Evolutionary conservation across 352 stramenopile genomes (phyloP).

Genomic region (Phytophthora niederhauseri): DNA sequence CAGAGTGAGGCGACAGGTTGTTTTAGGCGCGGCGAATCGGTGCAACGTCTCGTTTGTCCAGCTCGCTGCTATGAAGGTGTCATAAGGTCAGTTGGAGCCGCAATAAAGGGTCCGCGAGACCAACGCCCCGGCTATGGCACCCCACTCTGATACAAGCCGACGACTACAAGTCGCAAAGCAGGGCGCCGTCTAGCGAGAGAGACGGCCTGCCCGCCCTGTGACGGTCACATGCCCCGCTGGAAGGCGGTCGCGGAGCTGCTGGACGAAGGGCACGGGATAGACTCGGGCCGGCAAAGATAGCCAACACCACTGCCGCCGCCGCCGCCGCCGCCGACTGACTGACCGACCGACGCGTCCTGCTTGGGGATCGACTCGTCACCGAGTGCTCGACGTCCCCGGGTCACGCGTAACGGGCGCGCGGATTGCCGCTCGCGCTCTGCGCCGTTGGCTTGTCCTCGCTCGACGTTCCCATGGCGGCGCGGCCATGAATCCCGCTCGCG

Average conservation of each 20-base stretch:
- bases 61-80: background rate
- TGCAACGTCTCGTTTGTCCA: background rate
- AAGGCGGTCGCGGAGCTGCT: conserved; percentile 23
- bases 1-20: conserved; percentile 18
- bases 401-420: background rate
- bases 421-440: background rate
- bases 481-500: conserved; percentile 17
- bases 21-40: conserved; percentile 17
- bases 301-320: background rate
- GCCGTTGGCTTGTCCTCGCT: conserved; percentile 21
- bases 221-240: conserved; percentile 6
- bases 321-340: background rate
- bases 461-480: conserved; percentile 20
- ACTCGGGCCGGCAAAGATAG: conserved; percentile 3
- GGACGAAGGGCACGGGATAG: conserved; percentile 13
- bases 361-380: background rate
- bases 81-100: background rate
- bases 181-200: conserved; percentile 1
- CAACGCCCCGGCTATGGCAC: background rate
- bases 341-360: background rate
- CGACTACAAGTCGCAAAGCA: conserved; percentile 3
- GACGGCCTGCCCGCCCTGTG: background rate
- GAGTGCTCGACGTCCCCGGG: background rate
- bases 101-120: background rate
- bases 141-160: no score